phyloP scores from a whole-genome alignment of 1,139 yeast species.

The Kodamaea fungicola region DNA sequence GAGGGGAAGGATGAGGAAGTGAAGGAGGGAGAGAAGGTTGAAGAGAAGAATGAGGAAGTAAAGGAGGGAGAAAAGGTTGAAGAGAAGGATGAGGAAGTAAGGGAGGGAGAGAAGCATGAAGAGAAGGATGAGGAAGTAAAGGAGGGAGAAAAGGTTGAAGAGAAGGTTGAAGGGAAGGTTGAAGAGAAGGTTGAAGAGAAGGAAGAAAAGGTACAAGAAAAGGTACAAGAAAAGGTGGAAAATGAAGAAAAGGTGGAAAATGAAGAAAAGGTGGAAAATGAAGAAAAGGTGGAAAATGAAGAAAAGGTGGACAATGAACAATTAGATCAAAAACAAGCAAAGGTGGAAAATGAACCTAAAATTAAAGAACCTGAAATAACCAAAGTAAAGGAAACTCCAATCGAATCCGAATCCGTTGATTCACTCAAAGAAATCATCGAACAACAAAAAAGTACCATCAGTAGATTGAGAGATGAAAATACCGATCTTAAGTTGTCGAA shows the following conservation, averaged over 20 bases:
- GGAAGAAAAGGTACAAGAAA: background rate
- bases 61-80: too few relatives aligned
- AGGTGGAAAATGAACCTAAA: background rate
- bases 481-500: constrained; percentile 41
- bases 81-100: constrained; percentile 6
- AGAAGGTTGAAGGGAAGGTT: constrained; percentile 4
- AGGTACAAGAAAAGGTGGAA: background rate
- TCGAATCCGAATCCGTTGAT: constrained; percentile 9
- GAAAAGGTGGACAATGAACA: too few relatives aligned
- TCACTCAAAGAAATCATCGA: constrained; percentile 16
- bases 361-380: background rate
- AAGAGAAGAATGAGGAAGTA: constrained; percentile 3
- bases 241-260: constrained; percentile 8
- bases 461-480: constrained; percentile 40
- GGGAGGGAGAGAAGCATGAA: constrained; percentile 4
- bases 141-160: constrained; percentile 2
- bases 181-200: constrained; percentile 2
- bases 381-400: too few relatives aligned
- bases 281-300: constrained; percentile 2
- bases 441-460: constrained; percentile 34
- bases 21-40: constrained; percentile 10
- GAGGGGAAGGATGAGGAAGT: constrained; percentile 4
- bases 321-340: constrained; percentile 7
- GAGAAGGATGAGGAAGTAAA: constrained; percentile 8
- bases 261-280: constrained; percentile 3